Evolutionary conservation across 768 basidiomycete genomes (phyloP).

Genomic region (Tricholoma bakamatsutake): DNA sequence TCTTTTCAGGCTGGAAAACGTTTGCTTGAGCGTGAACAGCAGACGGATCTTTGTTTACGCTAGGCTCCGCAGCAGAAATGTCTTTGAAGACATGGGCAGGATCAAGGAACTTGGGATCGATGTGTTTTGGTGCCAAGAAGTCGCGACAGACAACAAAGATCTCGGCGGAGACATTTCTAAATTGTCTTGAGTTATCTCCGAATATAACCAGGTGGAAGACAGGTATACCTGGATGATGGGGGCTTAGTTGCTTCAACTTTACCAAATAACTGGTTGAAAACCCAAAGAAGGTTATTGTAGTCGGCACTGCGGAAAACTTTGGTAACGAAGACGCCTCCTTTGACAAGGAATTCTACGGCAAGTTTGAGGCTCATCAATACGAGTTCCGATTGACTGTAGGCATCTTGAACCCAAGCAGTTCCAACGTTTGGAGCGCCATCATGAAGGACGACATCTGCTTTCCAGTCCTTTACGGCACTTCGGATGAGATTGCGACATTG

Average conservation of each 20-base stretch:
- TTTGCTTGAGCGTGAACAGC: slow-evolving; percentile 74
- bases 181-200: slow-evolving; percentile 4
- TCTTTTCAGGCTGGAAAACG: slow-evolving; percentile 97
- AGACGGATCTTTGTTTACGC: slow-evolving; percentile 46
- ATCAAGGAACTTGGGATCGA: slow-evolving; percentile 97
- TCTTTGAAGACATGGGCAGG: slow-evolving; percentile 98
- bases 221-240: slow-evolving; percentile 86
- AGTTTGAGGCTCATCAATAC: slow-evolving; percentile 94
- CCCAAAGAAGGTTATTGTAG: slow-evolving; percentile 99
- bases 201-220: neutral
- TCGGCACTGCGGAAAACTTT: slow-evolving; percentile 98
- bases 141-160: slow-evolving; percentile 98
- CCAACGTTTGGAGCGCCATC: slow-evolving; percentile 99
- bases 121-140: slow-evolving; percentile 89
- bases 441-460: slow-evolving; percentile 96
- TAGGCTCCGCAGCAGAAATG: slow-evolving; percentile 43
- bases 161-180: slow-evolving; percentile 96
- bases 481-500: slow-evolving; percentile 86
- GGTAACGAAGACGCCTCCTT: slow-evolving; percentile 94
- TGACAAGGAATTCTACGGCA: slow-evolving; percentile 88
- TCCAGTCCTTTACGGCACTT: slow-evolving; percentile 94
- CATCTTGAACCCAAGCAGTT: slow-evolving; percentile 98
- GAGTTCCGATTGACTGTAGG: slow-evolving; percentile 93
- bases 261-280: slow-evolving; percentile 92
- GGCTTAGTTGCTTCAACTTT: slow-evolving; percentile 99